These are phyloP conservation scores for Sindora glabra DNA, from an alignment of 306 rosid species.

Conservation along the genomic window DNA sequence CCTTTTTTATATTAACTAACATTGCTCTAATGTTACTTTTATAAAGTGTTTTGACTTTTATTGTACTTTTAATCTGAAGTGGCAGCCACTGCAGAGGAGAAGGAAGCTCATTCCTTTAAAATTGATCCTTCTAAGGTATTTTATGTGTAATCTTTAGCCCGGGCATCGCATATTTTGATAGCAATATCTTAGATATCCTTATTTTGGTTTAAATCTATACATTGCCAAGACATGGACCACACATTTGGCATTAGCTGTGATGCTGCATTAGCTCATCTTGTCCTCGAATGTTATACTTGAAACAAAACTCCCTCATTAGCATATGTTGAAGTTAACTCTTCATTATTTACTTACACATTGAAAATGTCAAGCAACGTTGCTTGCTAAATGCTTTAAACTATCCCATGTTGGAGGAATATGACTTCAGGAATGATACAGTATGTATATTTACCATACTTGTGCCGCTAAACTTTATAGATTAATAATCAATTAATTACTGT, in stretches of 20 bases:
- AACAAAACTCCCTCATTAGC: no score
- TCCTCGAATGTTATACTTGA: no score
- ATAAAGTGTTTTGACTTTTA: no score
- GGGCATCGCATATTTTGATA: background rate
- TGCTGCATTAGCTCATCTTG: no score
- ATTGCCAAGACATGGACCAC: no score
- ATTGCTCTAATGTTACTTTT: no score
- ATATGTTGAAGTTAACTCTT: no score
- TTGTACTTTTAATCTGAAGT: constrained; percentile 85
- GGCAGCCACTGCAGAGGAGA: constrained; percentile 86
- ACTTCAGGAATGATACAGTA: constrained; percentile 93
- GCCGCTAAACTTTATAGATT: constrained; percentile 13
- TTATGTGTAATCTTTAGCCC: background rate
- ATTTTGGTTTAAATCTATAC: no score
- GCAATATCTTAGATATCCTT: no score
- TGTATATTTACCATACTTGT: constrained; percentile 25
- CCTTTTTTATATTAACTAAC: no score
- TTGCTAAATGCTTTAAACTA: constrained; percentile 85
- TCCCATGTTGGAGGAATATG: constrained; percentile 99
- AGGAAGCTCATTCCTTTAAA: constrained; percentile 85
- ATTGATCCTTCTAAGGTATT: constrained; percentile 83
- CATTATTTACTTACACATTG: constrained; percentile 54
- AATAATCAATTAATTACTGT: constrained; percentile 12
- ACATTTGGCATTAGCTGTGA: no score
- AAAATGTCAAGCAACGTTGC: constrained; percentile 94